phyloP scores from a whole-genome alignment of 129 eudicot genomes.

The Mikania micrantha region DNA sequence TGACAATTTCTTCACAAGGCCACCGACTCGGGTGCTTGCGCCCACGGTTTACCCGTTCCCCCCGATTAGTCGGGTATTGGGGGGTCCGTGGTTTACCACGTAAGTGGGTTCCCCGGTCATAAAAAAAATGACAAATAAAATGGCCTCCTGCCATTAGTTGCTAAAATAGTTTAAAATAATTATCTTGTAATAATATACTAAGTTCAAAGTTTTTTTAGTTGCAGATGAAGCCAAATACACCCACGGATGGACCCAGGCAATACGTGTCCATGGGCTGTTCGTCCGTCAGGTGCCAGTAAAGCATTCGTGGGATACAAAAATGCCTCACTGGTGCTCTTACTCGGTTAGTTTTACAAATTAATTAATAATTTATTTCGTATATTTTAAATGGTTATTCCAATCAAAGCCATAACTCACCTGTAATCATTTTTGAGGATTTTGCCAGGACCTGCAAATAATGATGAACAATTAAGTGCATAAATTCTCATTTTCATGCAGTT shows the following conservation, averaged over 20 bases:
- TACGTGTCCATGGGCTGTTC: too few relatives aligned
- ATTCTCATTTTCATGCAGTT: background rate
- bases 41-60: too few relatives aligned
- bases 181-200: background rate
- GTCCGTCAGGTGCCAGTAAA: too few relatives aligned
- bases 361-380: background rate
- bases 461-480: constrained; percentile 10
- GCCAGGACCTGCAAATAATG: constrained; percentile 74
- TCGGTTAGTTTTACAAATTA: background rate
- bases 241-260: background rate
- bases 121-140: background rate
- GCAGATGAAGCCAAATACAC: background rate
- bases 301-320: too few relatives aligned
- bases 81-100: too few relatives aligned
- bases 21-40: too few relatives aligned
- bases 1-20: too few relatives aligned
- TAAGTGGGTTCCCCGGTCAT: too few relatives aligned
- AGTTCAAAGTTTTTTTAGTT: background rate
- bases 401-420: constrained; percentile 48
- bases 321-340: too few relatives aligned
- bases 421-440: constrained; percentile 97
- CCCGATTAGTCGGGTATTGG: too few relatives aligned
- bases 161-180: background rate
- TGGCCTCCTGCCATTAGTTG: background rate
- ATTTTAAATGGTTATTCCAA: background rate